These are phyloP conservation scores for Didymella segeticola DNA, from an alignment of 2,329 filamentous ascomycete species.

Conservation along the genomic window DNA sequence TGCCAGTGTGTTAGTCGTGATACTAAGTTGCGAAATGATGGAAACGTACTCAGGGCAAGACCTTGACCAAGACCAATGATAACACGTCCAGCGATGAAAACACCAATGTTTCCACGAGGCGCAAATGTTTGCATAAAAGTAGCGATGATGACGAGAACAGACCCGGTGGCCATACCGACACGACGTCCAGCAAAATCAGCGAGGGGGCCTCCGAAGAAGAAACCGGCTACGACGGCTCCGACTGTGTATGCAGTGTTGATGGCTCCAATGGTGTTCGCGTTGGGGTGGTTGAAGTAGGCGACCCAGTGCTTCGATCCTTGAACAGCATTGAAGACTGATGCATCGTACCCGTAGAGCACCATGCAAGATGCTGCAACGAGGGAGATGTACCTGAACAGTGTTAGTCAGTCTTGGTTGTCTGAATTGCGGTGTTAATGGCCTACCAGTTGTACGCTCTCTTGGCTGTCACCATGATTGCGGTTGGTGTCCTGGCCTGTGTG, in stretches of 20 bases:
- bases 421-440: not conserved
- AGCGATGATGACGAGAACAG: slow-evolving; percentile 69
- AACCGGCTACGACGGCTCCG: slow-evolving; percentile 72
- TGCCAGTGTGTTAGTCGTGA: slow-evolving; percentile 32
- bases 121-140: slow-evolving; percentile 74
- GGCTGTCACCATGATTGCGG: slow-evolving; percentile 41
- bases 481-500: slow-evolving; percentile 1
- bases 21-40: too few species aligned
- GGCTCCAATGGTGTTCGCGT: slow-evolving; percentile 57
- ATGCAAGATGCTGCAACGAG: slow-evolving; percentile 75
- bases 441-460: slow-evolving; percentile 58
- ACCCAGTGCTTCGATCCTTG: slow-evolving; percentile 73
- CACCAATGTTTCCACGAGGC: slow-evolving; percentile 63
- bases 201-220: slow-evolving; percentile 71
- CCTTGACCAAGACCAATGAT: slow-evolving; percentile 75
- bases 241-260: slow-evolving; percentile 76
- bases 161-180: slow-evolving; percentile 69
- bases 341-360: slow-evolving; percentile 78
- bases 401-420: slow-evolving; percentile 20
- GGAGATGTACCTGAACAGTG: slow-evolving; percentile 65
- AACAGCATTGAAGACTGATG: slow-evolving; percentile 75
- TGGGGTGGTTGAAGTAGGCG: slow-evolving; percentile 64
- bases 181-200: slow-evolving; percentile 69
- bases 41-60: slow-evolving; percentile 63
- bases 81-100: slow-evolving; percentile 72